These are phyloP conservation scores for Kingdonia uniflora DNA, from an alignment of 164 flowering plant species.

Conservation along the genomic window DNA sequence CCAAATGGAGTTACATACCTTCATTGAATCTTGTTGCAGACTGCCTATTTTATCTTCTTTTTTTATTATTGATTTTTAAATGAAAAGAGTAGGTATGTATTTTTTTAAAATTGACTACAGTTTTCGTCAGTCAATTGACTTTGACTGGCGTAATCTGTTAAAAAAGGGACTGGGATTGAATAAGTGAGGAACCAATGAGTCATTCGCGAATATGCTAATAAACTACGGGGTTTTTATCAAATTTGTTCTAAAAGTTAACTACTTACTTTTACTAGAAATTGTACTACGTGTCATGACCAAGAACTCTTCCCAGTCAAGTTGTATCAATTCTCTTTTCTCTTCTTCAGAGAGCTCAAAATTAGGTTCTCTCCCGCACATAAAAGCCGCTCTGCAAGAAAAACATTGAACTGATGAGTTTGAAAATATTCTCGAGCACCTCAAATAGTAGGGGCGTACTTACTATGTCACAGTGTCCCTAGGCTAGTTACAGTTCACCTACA, in stretches of 20 bases:
- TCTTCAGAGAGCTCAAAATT: constrained; percentile 79
- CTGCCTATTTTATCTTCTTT: too few species aligned
- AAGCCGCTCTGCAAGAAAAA: constrained; percentile 65
- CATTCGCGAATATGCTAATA: neutral
- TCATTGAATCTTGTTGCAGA: too few species aligned
- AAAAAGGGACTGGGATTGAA: too few species aligned
- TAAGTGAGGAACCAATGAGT: too few species aligned
- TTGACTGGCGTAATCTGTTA: too few species aligned
- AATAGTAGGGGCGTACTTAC: neutral
- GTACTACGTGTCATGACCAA: constrained; percentile 65
- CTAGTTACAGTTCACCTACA: too few species aligned
- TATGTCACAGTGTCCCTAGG: neutral
- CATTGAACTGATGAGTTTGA: neutral
- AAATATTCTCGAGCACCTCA: neutral
- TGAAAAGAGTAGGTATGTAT: too few species aligned
- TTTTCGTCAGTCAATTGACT: too few species aligned
- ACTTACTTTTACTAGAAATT: constrained; percentile 66
- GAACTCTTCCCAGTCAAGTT: constrained; percentile 80
- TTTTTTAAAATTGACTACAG: too few species aligned
- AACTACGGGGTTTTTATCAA: too few species aligned
- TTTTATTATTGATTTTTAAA: too few species aligned
- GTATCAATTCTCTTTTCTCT: constrained; percentile 67
- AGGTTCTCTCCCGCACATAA: constrained; percentile 97
- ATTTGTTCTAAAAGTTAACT: neutral
- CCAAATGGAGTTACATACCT: too few species aligned